phyloP scores from a whole-genome alignment of 2,329 filamentous ascomycete species.

The Thielaviopsis populi region DNA sequence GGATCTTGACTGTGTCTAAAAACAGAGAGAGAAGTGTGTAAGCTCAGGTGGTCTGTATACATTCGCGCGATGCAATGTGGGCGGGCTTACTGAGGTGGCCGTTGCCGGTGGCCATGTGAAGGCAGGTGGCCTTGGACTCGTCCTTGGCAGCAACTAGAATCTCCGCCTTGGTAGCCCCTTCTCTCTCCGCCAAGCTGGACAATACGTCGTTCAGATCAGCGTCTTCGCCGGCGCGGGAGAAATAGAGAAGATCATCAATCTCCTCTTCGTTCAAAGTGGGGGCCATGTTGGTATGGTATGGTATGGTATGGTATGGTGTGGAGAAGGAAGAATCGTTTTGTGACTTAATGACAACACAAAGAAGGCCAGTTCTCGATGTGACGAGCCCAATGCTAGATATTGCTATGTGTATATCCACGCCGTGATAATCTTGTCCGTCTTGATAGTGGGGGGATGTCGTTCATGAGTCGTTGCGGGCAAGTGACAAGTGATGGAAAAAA shows the following conservation, averaged over 20 bases:
- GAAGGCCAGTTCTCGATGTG: background rate
- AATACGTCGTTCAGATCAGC: slow-evolving; percentile 49
- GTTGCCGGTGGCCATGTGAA: slow-evolving; percentile 91
- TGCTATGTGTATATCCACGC: slow-evolving; percentile 7
- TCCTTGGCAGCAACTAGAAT: slow-evolving; percentile 59
- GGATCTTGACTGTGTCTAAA: slow-evolving; percentile 31
- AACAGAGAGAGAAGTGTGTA: background rate
- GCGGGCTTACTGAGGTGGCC: slow-evolving; percentile 54
- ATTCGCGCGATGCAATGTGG: background rate
- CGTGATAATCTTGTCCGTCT: slow-evolving; percentile 4
- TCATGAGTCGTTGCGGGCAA: background rate
- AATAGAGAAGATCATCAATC: slow-evolving; percentile 84
- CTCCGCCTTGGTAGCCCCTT: slow-evolving; percentile 43
- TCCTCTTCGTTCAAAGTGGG: slow-evolving; percentile 56
- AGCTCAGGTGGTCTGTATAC: background rate
- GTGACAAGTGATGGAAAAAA: slow-evolving; percentile 4
- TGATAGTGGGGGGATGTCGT: slow-evolving; percentile 11
- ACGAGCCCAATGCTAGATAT: slow-evolving; percentile 6
- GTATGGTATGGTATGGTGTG: slow-evolving; percentile 10
- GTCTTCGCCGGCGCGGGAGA: slow-evolving; percentile 63
- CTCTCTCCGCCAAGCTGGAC: slow-evolving; percentile 43
- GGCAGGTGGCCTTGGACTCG: slow-evolving; percentile 58
- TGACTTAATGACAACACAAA: background rate
- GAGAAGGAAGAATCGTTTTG: slow-evolving; percentile 12
- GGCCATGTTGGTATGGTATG: slow-evolving; percentile 26